Evolutionary conservation across 257 asterid species (phyloP), one percentile per base, ranked within the genome.

Genomic region (Fraxinus cuspidata): DNA sequence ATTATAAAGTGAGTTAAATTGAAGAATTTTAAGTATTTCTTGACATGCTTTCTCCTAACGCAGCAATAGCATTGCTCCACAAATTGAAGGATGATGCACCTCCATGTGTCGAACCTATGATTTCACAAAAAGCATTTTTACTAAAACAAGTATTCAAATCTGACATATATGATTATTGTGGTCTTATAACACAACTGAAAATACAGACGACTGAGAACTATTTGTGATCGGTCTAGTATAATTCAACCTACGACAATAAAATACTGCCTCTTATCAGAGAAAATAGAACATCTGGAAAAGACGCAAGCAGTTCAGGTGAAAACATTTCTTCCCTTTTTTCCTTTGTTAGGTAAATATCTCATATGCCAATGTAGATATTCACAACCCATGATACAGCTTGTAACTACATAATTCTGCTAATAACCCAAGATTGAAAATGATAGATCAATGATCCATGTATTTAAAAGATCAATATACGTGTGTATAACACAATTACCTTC

Each of bases 401-500:
- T 47, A 68, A 44, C 21, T 42, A 44, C 29, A 83, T 37, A 21
- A 69, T 63, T 51, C n/a, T 65, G 21, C 19, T 66, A 74, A 64
- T 71, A 9, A 38, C 56, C 32, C 18, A 42, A 29, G 31, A 31
- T 10, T 73, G 71, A 70, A 25, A 28, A 31, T 44, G 67, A 31
- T 60, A 77, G 73, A 72, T 42, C 51, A 44, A 71, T 71, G 63
- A 44, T 16, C 15, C 32, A 44, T 34, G 77, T 38, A 68, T 70
- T 32, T 29, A 38, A 40, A 74, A 44, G 58, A 67, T 75, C 64
- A 10, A 37, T 4, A 76, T 19, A 66, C 42, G 23, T 56, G 68
- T 37, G 25, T 19, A 49, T 44, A 7, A 7, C 10, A 5, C 4
- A 56, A 58, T 74, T 88, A 96, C 99, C 99, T 88, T 96, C 97